Evolutionary conservation across 768 basidiomycete species (phyloP).

Genomic region (Candolleomyces eurysporus): DNA sequence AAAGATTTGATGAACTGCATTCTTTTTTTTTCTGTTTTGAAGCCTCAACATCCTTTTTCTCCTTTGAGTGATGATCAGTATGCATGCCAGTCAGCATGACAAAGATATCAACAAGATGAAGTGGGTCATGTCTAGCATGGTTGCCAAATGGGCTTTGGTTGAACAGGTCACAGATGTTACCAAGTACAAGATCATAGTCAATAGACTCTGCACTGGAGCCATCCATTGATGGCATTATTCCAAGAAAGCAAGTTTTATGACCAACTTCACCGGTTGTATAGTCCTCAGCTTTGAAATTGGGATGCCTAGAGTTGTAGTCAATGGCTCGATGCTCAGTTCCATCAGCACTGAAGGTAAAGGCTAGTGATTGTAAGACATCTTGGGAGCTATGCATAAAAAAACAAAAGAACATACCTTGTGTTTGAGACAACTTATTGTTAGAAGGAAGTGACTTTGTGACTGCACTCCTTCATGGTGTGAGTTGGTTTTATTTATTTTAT

Average conservation of each 20-base stretch:
- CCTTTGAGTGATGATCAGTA: constrained; percentile 23
- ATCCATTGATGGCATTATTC: constrained; percentile 19
- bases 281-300: constrained; percentile 4
- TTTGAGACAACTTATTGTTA: too few species aligned
- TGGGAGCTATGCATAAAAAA: too few species aligned
- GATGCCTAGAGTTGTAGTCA: constrained; percentile 1
- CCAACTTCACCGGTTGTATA: background rate
- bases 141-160: background rate
- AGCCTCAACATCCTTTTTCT: constrained; percentile 23
- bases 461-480: too few species aligned
- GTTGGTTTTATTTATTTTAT: too few species aligned
- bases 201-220: constrained; percentile 20
- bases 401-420: too few species aligned
- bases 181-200: constrained; percentile 17
- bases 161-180: constrained; percentile 4
- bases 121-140: background rate
- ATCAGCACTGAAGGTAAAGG: background rate
- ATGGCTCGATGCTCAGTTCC: background rate
- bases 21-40: constrained; percentile 14
- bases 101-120: constrained; percentile 14
- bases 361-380: background rate
- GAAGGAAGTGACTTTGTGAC: too few species aligned
- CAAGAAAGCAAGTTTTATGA: constrained; percentile 14
- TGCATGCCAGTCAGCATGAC: constrained; percentile 17
- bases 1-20: constrained; percentile 4